A percentile compares a stretch with the other conserved stretches of the same genome.
Conservation (phyloP, 2,329 filamentous ascomycete genomes). For the Fusarium compactum region DNA sequence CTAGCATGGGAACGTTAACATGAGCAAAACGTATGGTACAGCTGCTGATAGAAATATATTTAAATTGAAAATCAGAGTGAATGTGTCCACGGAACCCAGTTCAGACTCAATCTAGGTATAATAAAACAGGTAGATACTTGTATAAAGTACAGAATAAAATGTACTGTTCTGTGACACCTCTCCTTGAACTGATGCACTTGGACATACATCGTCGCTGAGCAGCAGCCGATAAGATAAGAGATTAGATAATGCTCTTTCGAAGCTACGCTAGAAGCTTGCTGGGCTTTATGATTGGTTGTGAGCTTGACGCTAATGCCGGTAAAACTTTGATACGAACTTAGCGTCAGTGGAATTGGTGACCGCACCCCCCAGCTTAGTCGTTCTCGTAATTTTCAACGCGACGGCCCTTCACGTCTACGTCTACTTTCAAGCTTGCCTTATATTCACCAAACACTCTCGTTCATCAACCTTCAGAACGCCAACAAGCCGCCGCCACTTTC, state of each 20-base stretch:
- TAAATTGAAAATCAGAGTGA: neutral
- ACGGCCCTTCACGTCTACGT: constrained; percentile 43
- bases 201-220: neutral
- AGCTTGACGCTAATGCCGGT: constrained; percentile 46
- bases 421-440: constrained; percentile 21
- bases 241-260: constrained; percentile 18
- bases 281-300: constrained; percentile 3
- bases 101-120: neutral
- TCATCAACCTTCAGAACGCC: neutral
- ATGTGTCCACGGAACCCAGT: no score
- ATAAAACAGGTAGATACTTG: neutral
- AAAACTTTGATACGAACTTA: constrained; percentile 55
- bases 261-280: neutral
- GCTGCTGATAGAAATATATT: neutral
- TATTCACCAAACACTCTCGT: constrained; percentile 4
- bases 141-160: neutral
- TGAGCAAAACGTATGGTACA: neutral
- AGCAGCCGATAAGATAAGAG: constrained; percentile 30
- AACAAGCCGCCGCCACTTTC: neutral
- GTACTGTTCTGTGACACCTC: neutral
- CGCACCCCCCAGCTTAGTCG: constrained; percentile 54
- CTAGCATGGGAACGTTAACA: neutral
- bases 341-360: constrained; percentile 58
- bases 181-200: neutral
- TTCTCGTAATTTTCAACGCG: constrained; percentile 57